A percentile compares a stretch with the other conserved stretches of the same genome.
phyloP scores from a whole-genome alignment of 2,329 filamentous ascomycete species.

The Cylindrodendrum hubeiense region DNA sequence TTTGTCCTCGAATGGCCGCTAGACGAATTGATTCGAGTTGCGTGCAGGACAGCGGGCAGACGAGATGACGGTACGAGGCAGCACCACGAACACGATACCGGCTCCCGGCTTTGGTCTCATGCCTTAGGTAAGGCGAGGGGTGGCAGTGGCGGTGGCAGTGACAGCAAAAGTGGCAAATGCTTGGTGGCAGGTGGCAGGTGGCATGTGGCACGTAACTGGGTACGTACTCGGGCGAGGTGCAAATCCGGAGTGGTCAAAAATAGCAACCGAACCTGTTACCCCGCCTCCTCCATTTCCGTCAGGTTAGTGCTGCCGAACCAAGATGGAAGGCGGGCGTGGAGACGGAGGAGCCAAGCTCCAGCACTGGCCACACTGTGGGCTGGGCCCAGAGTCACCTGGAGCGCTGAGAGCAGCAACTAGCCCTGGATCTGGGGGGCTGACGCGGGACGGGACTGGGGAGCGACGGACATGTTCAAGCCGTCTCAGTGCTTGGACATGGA shows the following conservation, averaged over 20 bases:
- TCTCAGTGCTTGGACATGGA: background rate
- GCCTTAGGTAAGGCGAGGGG: slow-evolving; percentile 23
- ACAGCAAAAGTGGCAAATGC: slow-evolving; percentile 6
- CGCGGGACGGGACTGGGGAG: background rate
- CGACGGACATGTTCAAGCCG: background rate
- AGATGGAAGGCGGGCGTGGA: slow-evolving; percentile 35
- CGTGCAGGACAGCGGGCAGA: slow-evolving; percentile 19
- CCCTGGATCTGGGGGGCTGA: background rate
- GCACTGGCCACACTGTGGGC: background rate
- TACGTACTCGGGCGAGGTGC: slow-evolving; percentile 1
- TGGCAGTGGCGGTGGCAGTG: slow-evolving; percentile 11
- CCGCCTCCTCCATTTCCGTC: no score
- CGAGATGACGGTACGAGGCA: slow-evolving; percentile 23
- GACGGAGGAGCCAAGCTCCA: slow-evolving; percentile 9
- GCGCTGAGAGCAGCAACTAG: background rate
- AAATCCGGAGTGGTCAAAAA: slow-evolving; percentile 31
- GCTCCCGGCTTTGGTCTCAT: slow-evolving; percentile 18
- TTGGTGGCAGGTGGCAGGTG: slow-evolving; percentile 7
- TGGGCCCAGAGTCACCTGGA: background rate
- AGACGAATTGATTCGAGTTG: slow-evolving; percentile 24
- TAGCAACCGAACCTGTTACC: slow-evolving; percentile 29
- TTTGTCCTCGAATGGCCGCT: slow-evolving; percentile 3
- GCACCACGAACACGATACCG: slow-evolving; percentile 20
- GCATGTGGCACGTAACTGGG: background rate
- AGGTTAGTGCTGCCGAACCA: slow-evolving; percentile 36